A percentile compares a stretch with the other conserved stretches of the same genome.
These are phyloP conservation scores for Platanthera guangdongensis DNA, from an alignment of 106 monocot genomes.

Conservation along the genomic window DNA sequence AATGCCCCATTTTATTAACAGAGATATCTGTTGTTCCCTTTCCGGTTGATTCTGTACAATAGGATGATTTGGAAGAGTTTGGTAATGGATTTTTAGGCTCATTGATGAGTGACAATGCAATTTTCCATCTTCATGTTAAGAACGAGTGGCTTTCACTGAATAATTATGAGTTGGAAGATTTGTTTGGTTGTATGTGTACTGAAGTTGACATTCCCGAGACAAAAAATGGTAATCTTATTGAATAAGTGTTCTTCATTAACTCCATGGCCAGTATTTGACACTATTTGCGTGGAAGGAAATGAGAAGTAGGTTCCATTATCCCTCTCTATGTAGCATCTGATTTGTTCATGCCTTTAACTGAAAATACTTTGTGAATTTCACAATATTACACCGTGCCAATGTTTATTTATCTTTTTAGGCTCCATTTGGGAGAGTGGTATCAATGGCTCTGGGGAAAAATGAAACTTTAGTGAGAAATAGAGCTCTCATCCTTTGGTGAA, in stretches of 20 bases:
- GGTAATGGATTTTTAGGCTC: background rate
- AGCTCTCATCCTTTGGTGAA: too few species aligned
- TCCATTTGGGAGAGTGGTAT: too few species aligned
- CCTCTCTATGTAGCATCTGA: background rate
- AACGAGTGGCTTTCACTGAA: background rate
- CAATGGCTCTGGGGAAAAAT: too few species aligned
- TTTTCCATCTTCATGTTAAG: background rate
- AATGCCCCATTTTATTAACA: conserved; percentile 2
- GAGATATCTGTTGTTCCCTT: background rate
- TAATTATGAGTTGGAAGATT: background rate
- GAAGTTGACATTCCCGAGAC: background rate
- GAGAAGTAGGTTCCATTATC: background rate
- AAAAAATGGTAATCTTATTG: background rate
- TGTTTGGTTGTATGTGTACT: background rate
- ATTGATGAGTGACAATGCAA: background rate
- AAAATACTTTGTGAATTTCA: background rate
- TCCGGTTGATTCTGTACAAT: background rate
- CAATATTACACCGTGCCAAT: background rate
- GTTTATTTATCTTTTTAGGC: background rate
- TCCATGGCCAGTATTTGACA: background rate
- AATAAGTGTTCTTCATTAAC: background rate
- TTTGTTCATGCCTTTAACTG: background rate
- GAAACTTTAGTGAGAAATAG: too few species aligned
- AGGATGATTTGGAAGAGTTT: background rate
- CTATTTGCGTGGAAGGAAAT: background rate